phyloP scores from a whole-genome alignment of 139 green algal species.

The Coelastrella sp. region DNA sequence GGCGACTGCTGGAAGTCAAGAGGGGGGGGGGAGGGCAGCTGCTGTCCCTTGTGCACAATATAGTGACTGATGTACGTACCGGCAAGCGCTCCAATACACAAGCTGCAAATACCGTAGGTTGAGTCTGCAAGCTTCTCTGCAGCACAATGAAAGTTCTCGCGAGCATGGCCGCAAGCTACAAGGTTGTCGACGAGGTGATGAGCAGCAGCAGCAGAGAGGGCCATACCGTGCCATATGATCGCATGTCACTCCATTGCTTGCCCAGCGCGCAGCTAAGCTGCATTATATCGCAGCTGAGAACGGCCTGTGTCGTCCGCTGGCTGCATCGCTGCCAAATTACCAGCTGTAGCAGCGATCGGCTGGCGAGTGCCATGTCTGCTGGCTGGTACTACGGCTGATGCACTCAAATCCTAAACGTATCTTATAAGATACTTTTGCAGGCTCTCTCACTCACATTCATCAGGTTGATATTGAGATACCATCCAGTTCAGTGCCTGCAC shows the following conservation, averaged over 20 bases:
- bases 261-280: not conserved
- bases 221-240: not conserved
- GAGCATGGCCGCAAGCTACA: not conserved
- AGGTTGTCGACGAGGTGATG: too few relatives aligned
- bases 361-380: not conserved
- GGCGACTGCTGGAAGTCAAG: too few relatives aligned
- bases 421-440: too few relatives aligned
- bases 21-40: not conserved
- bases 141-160: not conserved
- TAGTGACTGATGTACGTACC: not conserved
- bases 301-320: not conserved
- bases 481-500: too few relatives aligned
- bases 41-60: not conserved
- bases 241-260: not conserved
- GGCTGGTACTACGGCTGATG: too few relatives aligned
- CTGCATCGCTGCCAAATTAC: not conserved
- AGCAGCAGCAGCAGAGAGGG: not conserved
- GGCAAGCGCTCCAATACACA: conserved; percentile 33
- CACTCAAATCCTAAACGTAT: too few relatives aligned
- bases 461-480: too few relatives aligned
- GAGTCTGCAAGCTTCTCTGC: not conserved
- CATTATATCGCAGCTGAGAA: not conserved
- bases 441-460: too few relatives aligned
- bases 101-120: not conserved
- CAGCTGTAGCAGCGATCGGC: conserved; percentile 1